Evolutionary conservation across 164 flowering plant species (phyloP).

Genomic region (Vitis rupestris): DNA sequence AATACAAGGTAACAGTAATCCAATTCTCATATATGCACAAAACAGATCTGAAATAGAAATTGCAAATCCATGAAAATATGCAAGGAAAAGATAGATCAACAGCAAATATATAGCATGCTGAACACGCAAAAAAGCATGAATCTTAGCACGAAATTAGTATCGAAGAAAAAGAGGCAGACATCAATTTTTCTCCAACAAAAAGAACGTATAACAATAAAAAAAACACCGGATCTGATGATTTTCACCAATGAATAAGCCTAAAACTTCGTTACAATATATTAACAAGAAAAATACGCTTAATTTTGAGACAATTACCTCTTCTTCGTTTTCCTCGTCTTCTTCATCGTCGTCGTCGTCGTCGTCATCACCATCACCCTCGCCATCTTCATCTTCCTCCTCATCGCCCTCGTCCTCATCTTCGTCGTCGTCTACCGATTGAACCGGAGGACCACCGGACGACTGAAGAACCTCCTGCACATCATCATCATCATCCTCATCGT

Average conservation of each 20-base stretch:
- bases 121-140: too few species aligned
- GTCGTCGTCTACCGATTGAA: constrained; percentile 28
- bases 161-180: too few species aligned
- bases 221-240: not conserved
- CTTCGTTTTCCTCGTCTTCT: constrained; percentile 28
- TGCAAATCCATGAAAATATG: too few species aligned
- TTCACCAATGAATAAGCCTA: not conserved
- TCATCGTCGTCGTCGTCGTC: constrained; percentile 39
- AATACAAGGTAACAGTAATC: too few species aligned
- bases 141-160: too few species aligned
- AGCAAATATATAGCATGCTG: too few species aligned
- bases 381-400: constrained; percentile 34
- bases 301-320: constrained; percentile 30
- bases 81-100: too few species aligned
- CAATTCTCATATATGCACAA: too few species aligned
- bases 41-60: too few species aligned
- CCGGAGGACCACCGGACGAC: constrained; percentile 25
- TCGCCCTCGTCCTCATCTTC: constrained; percentile 42
- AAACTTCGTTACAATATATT: not conserved
- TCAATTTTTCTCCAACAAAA: too few species aligned
- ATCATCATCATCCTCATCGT: constrained; percentile 28
- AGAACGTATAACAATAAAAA: not conserved
- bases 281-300: not conserved
- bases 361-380: constrained; percentile 40
- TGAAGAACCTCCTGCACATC: constrained; percentile 28